Evolutionary conservation across 192 early-diverging fungal species (phyloP).

Genomic region (Anaeromyces robustus): DNA sequence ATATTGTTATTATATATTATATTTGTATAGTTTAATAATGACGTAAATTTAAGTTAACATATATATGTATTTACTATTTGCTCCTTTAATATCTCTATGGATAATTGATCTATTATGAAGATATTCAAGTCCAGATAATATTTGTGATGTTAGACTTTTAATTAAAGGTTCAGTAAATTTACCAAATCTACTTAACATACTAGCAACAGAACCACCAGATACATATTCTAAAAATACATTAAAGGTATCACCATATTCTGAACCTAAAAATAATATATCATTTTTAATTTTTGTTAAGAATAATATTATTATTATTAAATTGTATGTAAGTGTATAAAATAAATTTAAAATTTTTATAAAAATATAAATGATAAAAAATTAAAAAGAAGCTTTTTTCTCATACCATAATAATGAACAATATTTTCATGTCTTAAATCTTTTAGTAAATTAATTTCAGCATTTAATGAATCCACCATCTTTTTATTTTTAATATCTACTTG

Average conservation of each 20-base stretch:
- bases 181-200: slow-evolving; percentile 68
- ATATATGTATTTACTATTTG: slow-evolving; percentile 25
- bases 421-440: slow-evolving; percentile 85
- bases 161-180: slow-evolving; percentile 71
- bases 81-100: slow-evolving; percentile 84
- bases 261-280: too few relatives aligned
- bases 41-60: too few relatives aligned
- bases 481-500: slow-evolving; percentile 58
- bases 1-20: too few relatives aligned
- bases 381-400: too few relatives aligned
- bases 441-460: slow-evolving; percentile 76
- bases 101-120: slow-evolving; percentile 87
- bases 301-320: too few relatives aligned
- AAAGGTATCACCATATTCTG: slow-evolving; percentile 56
- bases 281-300: too few relatives aligned
- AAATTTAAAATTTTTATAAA: too few relatives aligned
- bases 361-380: too few relatives aligned
- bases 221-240: slow-evolving; percentile 98
- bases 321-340: too few relatives aligned
- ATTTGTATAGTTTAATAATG: too few relatives aligned
- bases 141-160: slow-evolving; percentile 76
- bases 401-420: slow-evolving; percentile 80
- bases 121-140: slow-evolving; percentile 84
- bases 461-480: slow-evolving; percentile 53
- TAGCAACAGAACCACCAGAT: slow-evolving; percentile 85